Evolutionary conservation across 768 basidiomycete species (phyloP), one percentile per base, ranked within the genome.

Genomic region (Lentinula raphanica): DNA sequence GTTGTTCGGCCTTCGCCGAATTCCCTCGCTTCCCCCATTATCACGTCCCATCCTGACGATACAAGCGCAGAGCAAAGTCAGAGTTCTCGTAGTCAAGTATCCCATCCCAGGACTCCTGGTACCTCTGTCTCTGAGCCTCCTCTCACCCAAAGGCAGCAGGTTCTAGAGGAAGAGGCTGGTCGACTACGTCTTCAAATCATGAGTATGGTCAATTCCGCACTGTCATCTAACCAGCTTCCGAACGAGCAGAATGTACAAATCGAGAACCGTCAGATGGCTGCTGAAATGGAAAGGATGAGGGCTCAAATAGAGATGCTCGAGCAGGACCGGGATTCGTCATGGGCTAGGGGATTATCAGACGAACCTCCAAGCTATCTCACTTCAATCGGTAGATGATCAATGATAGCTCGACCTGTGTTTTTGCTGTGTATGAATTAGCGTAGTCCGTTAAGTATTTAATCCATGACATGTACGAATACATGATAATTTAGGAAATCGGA

Each of bases 121-220:
- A 3, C 19, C 19, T 19, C 49, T 19, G 2, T 6, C 28, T 1
- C 7, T 17, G 12, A n/a, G 15, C 25, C 53, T 38, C 50, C 15
- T 2, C 50, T 53, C 21, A 54, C 39, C 3, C 35, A 54, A 25
- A 39, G 53, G 25, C 53, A 54, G 28, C 39, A 42, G 6, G 38
- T 54, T 0, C 38, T 54, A 19, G 53, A 54, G 23, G 53, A 54
- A 19, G 53, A 54, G 28, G 53, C 53, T 17, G 19, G 53, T 39
- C 53, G 53, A 17, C 28, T 54, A 15, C 53, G 53, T 54, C 53
- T 54, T 19, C 53, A 54, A 23, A 54, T 54, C 6, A 39, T 54
- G 40, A 21, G 36, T 15, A 39, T 54, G 53, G 53, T 54, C 12
- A 54, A 54, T 54, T 42, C 36, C 23, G 53, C 53, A 17, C 13